A percentile compares a stretch with the other conserved stretches of the same genome.
phyloP scores from a whole-genome alignment of 805 yeast species.

The Zygosaccharomyces kombuchaensis region DNA sequence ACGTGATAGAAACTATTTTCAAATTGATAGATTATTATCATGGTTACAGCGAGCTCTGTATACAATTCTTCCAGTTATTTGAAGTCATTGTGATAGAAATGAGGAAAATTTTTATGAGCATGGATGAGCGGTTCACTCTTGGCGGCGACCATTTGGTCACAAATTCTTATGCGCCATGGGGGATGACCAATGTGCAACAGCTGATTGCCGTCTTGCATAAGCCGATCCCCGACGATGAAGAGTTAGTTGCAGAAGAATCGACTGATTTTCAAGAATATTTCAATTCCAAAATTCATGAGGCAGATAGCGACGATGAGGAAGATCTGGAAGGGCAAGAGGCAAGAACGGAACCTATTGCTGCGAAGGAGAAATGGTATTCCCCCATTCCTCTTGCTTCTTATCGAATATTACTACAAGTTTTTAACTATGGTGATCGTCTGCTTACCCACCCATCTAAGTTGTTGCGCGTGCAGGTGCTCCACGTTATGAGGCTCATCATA shows the following conservation, averaged over 20 bases:
- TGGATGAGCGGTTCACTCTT: conserved; percentile 14
- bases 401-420: conserved; percentile 52
- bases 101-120: conserved; percentile 29
- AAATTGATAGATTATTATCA: conserved; percentile 78
- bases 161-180: conserved; percentile 53
- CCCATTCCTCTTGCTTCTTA: conserved; percentile 62
- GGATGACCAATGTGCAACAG: conserved; percentile 44
- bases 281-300: conserved; percentile 33
- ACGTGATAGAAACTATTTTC: conserved; percentile 70
- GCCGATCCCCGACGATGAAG: conserved; percentile 29
- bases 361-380: conserved; percentile 53
- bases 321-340: conserved; percentile 17
- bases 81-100: conserved; percentile 53
- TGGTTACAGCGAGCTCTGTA: conserved; percentile 68
- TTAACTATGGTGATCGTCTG: conserved; percentile 63
- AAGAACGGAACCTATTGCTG: conserved; percentile 19
- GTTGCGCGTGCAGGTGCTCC: conserved; percentile 54
- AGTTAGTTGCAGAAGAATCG: conserved; percentile 28
- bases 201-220: conserved; percentile 43
- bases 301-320: conserved; percentile 38
- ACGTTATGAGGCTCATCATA: conserved; percentile 41
- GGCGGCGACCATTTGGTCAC: conserved; percentile 22
- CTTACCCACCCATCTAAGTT: conserved; percentile 62
- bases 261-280: conserved; percentile 35
- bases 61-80: conserved; percentile 70